Evolutionary conservation across 306 rosid species (phyloP), one percentile per base, ranked within the genome.

Genomic region (Pachyrhizus erosus): DNA sequence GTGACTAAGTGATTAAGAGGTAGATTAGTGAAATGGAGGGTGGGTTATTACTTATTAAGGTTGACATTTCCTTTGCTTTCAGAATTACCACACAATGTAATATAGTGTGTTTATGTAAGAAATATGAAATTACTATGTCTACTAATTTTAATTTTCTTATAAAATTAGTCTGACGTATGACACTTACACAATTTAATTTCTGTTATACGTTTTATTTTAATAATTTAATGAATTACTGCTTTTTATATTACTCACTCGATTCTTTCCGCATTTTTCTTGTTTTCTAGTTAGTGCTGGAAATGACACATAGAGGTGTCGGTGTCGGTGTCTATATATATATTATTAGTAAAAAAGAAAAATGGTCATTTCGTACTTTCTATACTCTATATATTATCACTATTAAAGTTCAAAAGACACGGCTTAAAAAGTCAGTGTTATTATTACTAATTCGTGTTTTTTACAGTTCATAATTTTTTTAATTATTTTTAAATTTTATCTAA

Each of bases 291-390:
- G 49, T 14, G 66, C 0, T 9, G 42, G 29, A 21, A 49, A 54
- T 9, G 39, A 66, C 29, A 39, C 1, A 39, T 6, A 60, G 66
- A 65, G 71, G 64, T 80, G 78, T 70, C 77, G 83, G 83, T 80
- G 80, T 58, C 57, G n/a, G n/a, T n/a, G n/a, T n/a, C n/a, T n/a
- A n/a, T n/a, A n/a, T 43, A 58, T 57, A 58, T 37, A 43, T 40
- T 27, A 10, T 8, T 61, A 17, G 18, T 40, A 15, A 21, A 24
- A 64, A 31, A 31, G 1, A 1, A n/a, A 76, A 60, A 9, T 3
- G 13, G 20, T 61, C 31, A 29, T n/a, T 76, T 76, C 33, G 34
- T 62, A 29, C 17, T 15, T 75, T 39, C 5, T 48, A 14, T 5
- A 27, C 0, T 27, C 1, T 65, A 8, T 9, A n/a, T 39, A 10